Evolutionary conservation across 805 yeast genomes (phyloP).

Genomic region (Yarrowia alimentaria): DNA sequence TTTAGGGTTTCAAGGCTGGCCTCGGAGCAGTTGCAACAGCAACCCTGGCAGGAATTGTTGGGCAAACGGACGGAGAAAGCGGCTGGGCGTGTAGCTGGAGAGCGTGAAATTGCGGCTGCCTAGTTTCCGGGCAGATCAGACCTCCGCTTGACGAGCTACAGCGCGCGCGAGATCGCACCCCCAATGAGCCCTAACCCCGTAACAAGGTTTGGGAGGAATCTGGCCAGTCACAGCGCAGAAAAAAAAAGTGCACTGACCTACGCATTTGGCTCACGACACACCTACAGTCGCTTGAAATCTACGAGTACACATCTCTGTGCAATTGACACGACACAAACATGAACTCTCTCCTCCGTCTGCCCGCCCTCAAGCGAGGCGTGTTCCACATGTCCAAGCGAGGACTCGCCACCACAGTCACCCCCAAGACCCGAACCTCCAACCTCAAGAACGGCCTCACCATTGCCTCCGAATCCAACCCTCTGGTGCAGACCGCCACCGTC

Average conservation of each 20-base stretch:
- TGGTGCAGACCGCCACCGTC: constrained; percentile 90
- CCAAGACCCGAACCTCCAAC: constrained; percentile 63
- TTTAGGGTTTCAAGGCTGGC: neutral
- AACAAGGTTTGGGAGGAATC: constrained; percentile 18
- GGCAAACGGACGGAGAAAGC: too few species aligned
- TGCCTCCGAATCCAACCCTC: constrained; percentile 85
- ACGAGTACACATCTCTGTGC: too few species aligned
- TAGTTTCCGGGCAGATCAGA: neutral
- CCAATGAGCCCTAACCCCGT: neutral
- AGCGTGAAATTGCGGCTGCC: neutral
- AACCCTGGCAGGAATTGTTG: too few species aligned
- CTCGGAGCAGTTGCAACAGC: too few species aligned
- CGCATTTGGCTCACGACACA: too few species aligned
- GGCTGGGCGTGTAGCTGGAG: too few species aligned
- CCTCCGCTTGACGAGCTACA: neutral
- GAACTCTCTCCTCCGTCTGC: constrained; percentile 28
- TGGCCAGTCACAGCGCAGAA: constrained; percentile 24
- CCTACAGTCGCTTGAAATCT: too few species aligned
- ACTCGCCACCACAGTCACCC: constrained; percentile 32
- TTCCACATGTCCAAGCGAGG: constrained; percentile 24
- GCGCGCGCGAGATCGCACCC: too few species aligned
- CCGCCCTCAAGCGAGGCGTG: constrained; percentile 28
- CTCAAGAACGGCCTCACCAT: constrained; percentile 91
- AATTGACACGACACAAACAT: neutral
- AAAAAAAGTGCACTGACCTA: constrained; percentile 1